A percentile compares a stretch with the other conserved stretches of the same genome.
Evolutionary conservation across 2,329 filamentous ascomycete genomes (phyloP).

Genomic region (Claviceps maximensis): DNA sequence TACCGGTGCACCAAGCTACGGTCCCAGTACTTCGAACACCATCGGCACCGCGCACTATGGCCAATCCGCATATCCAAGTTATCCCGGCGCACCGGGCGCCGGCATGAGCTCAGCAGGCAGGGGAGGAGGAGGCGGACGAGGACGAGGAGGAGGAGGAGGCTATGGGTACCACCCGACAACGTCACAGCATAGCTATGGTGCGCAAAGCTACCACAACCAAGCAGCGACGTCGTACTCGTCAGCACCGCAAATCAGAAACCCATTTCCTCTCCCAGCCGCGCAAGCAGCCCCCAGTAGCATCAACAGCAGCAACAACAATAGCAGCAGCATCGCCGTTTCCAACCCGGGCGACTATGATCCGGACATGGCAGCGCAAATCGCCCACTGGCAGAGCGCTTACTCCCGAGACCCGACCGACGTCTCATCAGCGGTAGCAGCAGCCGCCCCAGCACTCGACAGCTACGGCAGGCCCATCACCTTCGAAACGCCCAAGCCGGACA

Average conservation of each 20-base stretch:
- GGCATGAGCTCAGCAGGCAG: constrained; percentile 7
- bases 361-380: constrained; percentile 81
- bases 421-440: constrained; percentile 14
- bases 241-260: constrained; percentile 57
- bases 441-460: constrained; percentile 17
- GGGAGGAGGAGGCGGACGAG: not conserved
- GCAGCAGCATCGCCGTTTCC: constrained; percentile 19
- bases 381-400: constrained; percentile 90
- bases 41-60: constrained; percentile 4
- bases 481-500: constrained; percentile 17
- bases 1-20: constrained; percentile 13
- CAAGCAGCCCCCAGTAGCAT: constrained; percentile 14
- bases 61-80: constrained; percentile 12
- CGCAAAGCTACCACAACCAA: constrained; percentile 20
- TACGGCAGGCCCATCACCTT: constrained; percentile 18
- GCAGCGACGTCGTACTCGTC: constrained; percentile 30
- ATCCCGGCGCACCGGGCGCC: constrained; percentile 21
- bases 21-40: not conserved
- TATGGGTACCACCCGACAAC: constrained; percentile 8
- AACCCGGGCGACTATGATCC: constrained; percentile 39
- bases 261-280: constrained; percentile 56
- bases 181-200: constrained; percentile 20
- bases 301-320: not conserved
- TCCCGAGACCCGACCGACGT: constrained; percentile 22
- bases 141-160: not conserved